Conservation (phyloP, 805 yeast species). For the Schizosaccharomyces pombe region DNA sequence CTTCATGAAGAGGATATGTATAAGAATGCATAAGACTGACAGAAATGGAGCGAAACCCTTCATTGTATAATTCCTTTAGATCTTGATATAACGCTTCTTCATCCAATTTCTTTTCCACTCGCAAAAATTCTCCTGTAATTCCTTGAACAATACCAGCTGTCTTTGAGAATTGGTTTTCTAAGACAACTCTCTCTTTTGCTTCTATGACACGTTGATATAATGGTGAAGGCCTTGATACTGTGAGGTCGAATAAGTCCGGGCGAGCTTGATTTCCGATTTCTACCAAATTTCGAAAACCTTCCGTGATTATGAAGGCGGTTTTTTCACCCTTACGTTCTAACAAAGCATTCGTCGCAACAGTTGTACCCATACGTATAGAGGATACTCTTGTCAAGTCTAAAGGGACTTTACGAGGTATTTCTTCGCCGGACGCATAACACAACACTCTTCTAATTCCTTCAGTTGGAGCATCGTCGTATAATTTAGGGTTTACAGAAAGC, state of each 20-base stretch:
- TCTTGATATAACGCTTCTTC: conserved; percentile 20
- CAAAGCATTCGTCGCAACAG: conserved; percentile 86
- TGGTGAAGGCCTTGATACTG: conserved; percentile 45
- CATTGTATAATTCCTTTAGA: conserved; percentile 24
- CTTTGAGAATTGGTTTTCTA: conserved; percentile 55
- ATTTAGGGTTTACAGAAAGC: conserved; percentile 67
- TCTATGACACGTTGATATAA: conserved; percentile 59
- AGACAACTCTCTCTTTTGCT: conserved; percentile 71
- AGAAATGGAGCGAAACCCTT: conserved; percentile 44
- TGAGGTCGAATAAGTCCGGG: conserved; percentile 68
- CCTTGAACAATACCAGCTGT: conserved; percentile 27
- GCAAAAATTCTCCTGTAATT: conserved; percentile 41
- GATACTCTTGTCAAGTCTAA: conserved; percentile 20
- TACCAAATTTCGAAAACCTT: conserved; percentile 66
- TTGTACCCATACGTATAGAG: conserved; percentile 71
- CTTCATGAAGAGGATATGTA: too few species aligned
- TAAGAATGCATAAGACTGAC: too few species aligned
- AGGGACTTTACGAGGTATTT: conserved; percentile 35
- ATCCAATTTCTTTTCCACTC: conserved; percentile 32
- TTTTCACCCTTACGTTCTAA: conserved; percentile 78
- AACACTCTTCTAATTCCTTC: conserved; percentile 71
- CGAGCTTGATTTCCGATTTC: conserved; percentile 78
- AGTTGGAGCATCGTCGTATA: conserved; percentile 73
- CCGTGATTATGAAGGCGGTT: conserved; percentile 66
- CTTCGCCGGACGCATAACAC: conserved; percentile 30